phyloP scores from a whole-genome alignment of 495 filamentous ascomycete genomes.

The Xylona heveae region DNA sequence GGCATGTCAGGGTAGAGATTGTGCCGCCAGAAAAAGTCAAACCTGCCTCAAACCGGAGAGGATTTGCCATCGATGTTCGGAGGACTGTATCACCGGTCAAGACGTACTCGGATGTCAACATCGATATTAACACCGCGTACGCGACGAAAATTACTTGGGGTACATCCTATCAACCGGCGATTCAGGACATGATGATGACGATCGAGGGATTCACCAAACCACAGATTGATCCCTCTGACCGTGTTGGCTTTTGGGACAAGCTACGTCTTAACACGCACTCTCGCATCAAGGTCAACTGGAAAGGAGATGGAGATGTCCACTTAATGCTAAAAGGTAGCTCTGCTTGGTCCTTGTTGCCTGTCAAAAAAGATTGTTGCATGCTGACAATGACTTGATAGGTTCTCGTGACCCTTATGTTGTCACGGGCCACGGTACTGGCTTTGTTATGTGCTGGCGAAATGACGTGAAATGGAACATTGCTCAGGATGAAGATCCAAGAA shows the following conservation, averaged over 20 bases:
- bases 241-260: conserved; percentile 98
- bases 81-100: conserved; percentile 90
- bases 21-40: conserved; percentile 38
- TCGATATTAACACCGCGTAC: conserved; percentile 81
- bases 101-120: conserved; percentile 75
- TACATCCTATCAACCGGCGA: conserved; percentile 90
- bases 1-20: conserved; percentile 66
- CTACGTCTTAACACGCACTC: conserved; percentile 90
- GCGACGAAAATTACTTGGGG: conserved; percentile 93
- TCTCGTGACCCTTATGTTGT: conserved; percentile 86
- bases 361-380: neutral
- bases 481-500: conserved; percentile 61
- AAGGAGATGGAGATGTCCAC: conserved; percentile 88
- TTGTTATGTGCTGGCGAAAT: conserved; percentile 94
- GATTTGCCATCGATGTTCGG: conserved; percentile 67
- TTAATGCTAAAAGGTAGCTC: conserved; percentile 70
- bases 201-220: conserved; percentile 95
- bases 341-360: neutral
- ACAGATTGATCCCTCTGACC: conserved; percentile 79
- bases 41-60: conserved; percentile 25
- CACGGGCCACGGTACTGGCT: conserved; percentile 79
- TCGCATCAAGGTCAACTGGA: conserved; percentile 73
- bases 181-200: conserved; percentile 99
- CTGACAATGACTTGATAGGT: conserved; percentile 16
- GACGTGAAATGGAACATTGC: conserved; percentile 75